These are phyloP conservation scores for Scheffersomyces amazonensis DNA, from an alignment of 805 yeast species.

Conservation along the genomic window DNA sequence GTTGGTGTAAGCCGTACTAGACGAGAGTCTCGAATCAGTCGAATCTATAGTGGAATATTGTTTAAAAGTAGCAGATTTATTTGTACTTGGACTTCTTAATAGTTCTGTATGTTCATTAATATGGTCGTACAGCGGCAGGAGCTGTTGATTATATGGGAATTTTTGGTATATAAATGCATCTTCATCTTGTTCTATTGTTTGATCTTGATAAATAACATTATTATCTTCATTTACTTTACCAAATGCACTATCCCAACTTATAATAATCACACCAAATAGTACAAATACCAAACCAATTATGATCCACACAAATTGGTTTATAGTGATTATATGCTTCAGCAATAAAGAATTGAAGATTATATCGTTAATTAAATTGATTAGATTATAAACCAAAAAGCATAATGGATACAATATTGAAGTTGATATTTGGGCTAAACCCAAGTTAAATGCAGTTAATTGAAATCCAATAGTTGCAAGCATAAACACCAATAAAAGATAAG, in stretches of 20 bases:
- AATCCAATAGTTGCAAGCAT: constrained; percentile 64
- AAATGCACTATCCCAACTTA: constrained; percentile 53
- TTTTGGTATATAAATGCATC: constrained; percentile 11
- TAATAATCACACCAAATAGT: constrained; percentile 63
- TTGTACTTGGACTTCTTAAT: not conserved
- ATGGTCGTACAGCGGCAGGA: not conserved
- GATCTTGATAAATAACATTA: constrained; percentile 1
- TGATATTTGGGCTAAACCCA: constrained; percentile 66
- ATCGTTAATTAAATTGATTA: constrained; percentile 50
- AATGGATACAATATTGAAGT: constrained; percentile 82
- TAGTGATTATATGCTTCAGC: constrained; percentile 35
- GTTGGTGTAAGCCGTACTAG: constrained; percentile 2
- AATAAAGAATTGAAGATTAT: constrained; percentile 61
- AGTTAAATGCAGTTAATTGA: constrained; percentile 71
- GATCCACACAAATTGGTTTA: constrained; percentile 49
- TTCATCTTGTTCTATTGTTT: constrained; percentile 11
- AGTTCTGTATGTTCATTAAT: constrained; percentile 6
- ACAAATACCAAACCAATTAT: constrained; percentile 48
- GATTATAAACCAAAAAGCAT: constrained; percentile 79
- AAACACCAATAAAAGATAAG: constrained; percentile 43
- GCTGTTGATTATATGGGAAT: constrained; percentile 10
- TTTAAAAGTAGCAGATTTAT: constrained; percentile 6
- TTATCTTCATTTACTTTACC: constrained; percentile 6
- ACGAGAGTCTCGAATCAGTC: not conserved
- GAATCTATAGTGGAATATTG: constrained; percentile 6